Conservation (phyloP, 306 rosid genomes). For the Ziziphus jujuba region DNA sequence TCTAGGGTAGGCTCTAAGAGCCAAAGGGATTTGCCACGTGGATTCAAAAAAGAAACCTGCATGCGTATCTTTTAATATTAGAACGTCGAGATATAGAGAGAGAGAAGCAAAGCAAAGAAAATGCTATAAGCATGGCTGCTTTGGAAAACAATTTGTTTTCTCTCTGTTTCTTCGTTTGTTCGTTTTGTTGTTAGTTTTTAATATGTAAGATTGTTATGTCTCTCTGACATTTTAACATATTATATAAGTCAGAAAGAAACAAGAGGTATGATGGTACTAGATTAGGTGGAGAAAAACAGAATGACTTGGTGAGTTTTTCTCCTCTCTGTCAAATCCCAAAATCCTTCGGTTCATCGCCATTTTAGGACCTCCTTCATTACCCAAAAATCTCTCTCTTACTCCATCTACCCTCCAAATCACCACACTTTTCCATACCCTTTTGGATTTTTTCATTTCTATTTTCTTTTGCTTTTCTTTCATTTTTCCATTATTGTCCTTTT, state of each 20-base stretch:
- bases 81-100: not conserved
- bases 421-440: constrained; percentile 15
- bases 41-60: not conserved
- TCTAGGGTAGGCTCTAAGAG: not conserved
- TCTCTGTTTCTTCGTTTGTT: no score
- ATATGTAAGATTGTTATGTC: no score
- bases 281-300: not conserved
- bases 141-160: no score
- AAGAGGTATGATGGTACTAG: not conserved
- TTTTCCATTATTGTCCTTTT: constrained; percentile 27
- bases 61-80: not conserved
- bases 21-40: constrained; percentile 1
- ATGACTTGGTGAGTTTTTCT: not conserved
- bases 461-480: not conserved
- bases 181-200: no score
- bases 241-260: no score
- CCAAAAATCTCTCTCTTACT: constrained; percentile 39
- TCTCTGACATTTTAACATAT: no score
- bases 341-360: constrained; percentile 38
- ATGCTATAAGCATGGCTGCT: no score
- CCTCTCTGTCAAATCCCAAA: constrained; percentile 38
- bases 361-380: constrained; percentile 30
- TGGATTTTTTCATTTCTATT: not conserved
- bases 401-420: constrained; percentile 27
- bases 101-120: not conserved